Conservation (phyloP, 495 filamentous ascomycete genomes). For the Penicillium goetzii region DNA sequence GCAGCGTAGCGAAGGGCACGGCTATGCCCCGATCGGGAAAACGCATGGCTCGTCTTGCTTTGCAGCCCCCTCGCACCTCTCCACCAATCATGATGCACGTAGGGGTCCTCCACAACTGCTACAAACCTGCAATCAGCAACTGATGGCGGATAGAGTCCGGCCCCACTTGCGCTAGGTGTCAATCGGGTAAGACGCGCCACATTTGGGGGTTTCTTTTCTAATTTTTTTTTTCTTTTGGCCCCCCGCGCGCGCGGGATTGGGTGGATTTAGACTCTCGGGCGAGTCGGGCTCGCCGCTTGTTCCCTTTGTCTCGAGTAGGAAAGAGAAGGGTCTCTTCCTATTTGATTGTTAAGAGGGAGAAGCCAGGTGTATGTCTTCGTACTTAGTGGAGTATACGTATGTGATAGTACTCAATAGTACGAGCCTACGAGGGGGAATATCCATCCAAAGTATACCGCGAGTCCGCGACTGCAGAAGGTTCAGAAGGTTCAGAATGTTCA, state of each 20-base stretch:
- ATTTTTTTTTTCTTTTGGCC: neutral
- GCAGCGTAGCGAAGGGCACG: neutral
- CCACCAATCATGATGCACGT: neutral
- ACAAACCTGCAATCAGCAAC: neutral
- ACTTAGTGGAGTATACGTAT: too few relatives aligned
- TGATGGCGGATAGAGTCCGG: neutral
- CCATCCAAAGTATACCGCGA: neutral
- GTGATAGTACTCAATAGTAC: too few relatives aligned
- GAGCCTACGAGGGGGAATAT: too few relatives aligned
- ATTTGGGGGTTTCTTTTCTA: neutral
- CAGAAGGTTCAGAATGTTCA: neutral
- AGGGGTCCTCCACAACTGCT: neutral
- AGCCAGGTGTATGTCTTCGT: too few relatives aligned
- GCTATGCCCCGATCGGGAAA: conserved; percentile 27
- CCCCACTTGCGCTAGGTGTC: conserved; percentile 11
- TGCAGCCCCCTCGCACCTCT: neutral
- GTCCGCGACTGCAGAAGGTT: neutral
- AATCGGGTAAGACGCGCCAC: conserved; percentile 6
- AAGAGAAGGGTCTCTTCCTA: too few relatives aligned
- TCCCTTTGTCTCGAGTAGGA: too few relatives aligned
- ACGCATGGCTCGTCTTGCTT: conserved; percentile 23
- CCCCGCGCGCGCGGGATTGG: too few relatives aligned
- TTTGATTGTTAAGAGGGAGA: too few relatives aligned
- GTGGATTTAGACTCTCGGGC: too few relatives aligned
- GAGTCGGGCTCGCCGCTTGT: too few relatives aligned